phyloP scores from a whole-genome alignment of 2,329 filamentous ascomycete species.

The Trichoderma asperellum region DNA sequence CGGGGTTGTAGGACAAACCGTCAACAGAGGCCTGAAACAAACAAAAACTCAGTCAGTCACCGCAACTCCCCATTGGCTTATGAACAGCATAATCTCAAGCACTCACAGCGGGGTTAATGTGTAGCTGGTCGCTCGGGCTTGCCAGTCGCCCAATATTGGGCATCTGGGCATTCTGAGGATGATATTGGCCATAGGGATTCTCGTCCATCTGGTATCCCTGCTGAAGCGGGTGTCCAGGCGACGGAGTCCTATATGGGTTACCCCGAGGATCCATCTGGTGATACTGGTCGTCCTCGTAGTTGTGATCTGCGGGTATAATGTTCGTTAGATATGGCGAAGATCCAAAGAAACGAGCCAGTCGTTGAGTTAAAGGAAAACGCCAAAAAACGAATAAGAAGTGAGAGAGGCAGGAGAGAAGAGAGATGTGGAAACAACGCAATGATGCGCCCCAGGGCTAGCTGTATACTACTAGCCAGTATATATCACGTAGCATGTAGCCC shows the following conservation, averaged over 20 bases:
- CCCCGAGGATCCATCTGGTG: slow-evolving; percentile 57
- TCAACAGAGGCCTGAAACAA: slow-evolving; percentile 55
- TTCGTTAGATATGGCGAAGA: slow-evolving; percentile 27
- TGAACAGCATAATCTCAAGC: not conserved
- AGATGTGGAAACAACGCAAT: slow-evolving; percentile 4
- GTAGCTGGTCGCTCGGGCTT: slow-evolving; percentile 74
- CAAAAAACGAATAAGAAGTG: not conserved
- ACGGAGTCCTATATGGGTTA: slow-evolving; percentile 67
- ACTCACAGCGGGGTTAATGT: slow-evolving; percentile 82
- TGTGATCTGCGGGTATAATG: slow-evolving; percentile 52
- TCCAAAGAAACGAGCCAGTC: not conserved
- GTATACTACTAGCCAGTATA: not conserved
- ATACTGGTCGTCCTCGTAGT: slow-evolving; percentile 57
- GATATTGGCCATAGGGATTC: slow-evolving; percentile 62
- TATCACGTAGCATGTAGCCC: not conserved
- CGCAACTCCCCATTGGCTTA: not conserved
- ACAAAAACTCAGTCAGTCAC: not conserved
- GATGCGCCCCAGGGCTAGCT: slow-evolving; percentile 7
- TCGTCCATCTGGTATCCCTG: slow-evolving; percentile 84
- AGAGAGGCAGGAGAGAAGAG: not conserved
- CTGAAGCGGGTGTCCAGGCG: slow-evolving; percentile 72
- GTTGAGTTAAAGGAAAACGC: not conserved
- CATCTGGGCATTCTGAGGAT: slow-evolving; percentile 43
- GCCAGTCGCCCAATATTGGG: slow-evolving; percentile 47
- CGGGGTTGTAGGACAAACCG: slow-evolving; percentile 52